Base-by-base conservation (phyloP, 805 yeast species). In the Clavispora carvajalis region DNA sequence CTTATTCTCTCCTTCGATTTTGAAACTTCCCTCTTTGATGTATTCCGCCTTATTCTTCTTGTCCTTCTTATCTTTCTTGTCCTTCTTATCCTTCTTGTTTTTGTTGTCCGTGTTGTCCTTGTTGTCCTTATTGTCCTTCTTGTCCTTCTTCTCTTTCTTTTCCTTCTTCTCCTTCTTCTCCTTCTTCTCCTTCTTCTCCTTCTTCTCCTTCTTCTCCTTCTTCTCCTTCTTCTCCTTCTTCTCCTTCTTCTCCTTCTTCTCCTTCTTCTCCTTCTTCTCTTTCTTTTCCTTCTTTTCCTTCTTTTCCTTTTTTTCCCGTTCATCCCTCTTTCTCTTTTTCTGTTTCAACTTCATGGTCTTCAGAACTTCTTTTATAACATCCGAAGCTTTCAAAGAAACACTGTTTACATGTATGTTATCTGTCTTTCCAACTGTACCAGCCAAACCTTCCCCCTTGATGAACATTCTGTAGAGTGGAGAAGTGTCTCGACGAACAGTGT, bases 391-490 rank as follows among this genome's bases (percentile, higher is more conserved):
- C 15, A 41, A 33, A 13, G 15, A 18, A 3, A 36, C 34, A n/a
- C 45, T 43, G 18, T 37, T 38, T 3, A 48, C 47, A 25, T 35
- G 46, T 38, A 46, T 58, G 47, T 41, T 52, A 5, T 61, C 67
- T 21, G 59, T 56, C 43, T 60, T 58, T 1, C 76, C 81, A 4
- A 78, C 76, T 0, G 95, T 85, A 1, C 97, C 98, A 30, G 76
- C 73, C 41, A 91, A 62, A 1, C 93, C 84, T 49, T 85, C 91
- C 0, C 98, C 99, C 49, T 77, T 74, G 1, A 89, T 95, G 68
- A 91, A 91, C 86, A 83, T 80, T 44, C 77, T 65, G 54, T 91
- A 93, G 40, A 93, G 64, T 1, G 95, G 95, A 5, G 93, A 82
- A 24, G 67, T 67, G 2, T 72, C 64, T 52, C 74, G 73, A 2